Conservation (phyloP, 176 grass and related monocot species). For the Carex myosuroides region DNA sequence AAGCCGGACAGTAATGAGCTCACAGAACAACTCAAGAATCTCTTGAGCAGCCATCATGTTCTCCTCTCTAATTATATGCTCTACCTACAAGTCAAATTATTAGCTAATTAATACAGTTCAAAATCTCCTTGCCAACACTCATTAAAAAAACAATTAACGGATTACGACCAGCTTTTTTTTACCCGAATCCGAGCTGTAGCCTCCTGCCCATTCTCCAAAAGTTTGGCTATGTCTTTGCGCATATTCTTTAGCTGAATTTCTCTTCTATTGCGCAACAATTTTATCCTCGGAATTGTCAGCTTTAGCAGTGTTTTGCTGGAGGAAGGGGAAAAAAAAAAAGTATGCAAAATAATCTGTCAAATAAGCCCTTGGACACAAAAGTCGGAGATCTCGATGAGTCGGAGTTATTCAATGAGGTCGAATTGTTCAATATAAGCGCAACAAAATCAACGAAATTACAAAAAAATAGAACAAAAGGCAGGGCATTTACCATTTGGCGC, state of each 20-base stretch:
- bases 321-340: neutral
- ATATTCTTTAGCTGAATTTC: conserved; percentile 96
- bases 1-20: conserved; percentile 71
- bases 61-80: conserved; percentile 96
- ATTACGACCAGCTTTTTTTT: neutral
- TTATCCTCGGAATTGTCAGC: conserved; percentile 92
- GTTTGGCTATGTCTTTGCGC: conserved; percentile 94
- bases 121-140: neutral
- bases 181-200: conserved; percentile 95
- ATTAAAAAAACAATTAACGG: neutral
- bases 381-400: neutral
- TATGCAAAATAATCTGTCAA: neutral
- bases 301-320: conserved; percentile 95
- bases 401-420: neutral
- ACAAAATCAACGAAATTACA: neutral
- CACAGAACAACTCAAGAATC: conserved; percentile 95
- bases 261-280: conserved; percentile 87
- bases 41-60: conserved; percentile 99
- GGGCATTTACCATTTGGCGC: conserved; percentile 58
- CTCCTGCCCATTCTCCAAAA: conserved; percentile 88
- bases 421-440: neutral
- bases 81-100: conserved; percentile 47
- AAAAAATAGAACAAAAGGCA: neutral
- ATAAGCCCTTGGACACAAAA: neutral
- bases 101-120: neutral